phyloP scores from a whole-genome alignment of 2,329 filamentous ascomycete species.

The Nemania sp. region DNA sequence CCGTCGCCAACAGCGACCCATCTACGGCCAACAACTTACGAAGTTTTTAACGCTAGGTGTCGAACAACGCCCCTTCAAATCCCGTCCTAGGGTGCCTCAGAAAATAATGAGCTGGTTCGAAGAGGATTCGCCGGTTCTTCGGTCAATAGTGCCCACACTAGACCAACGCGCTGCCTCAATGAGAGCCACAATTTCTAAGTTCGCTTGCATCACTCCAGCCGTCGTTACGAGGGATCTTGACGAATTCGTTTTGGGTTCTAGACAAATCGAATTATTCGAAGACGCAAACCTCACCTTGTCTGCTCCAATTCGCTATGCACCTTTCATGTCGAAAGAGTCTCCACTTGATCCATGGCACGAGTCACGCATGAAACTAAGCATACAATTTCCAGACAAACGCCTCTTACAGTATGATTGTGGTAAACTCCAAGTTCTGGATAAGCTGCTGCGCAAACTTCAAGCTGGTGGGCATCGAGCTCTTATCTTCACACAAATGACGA shows the following conservation, averaged over 20 bases:
- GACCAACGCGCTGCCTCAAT: conserved; percentile 78
- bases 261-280: conserved; percentile 68
- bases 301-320: conserved; percentile 66
- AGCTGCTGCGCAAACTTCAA: conserved; percentile 86
- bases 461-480: conserved; percentile 91
- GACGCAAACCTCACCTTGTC: conserved; percentile 69
- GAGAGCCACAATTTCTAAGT: conserved; percentile 83
- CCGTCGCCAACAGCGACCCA: conserved; percentile 80
- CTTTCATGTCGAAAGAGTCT: conserved; percentile 67
- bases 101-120: conserved; percentile 81
- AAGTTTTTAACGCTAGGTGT: conserved; percentile 76
- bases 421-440: conserved; percentile 91
- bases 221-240: conserved; percentile 85
- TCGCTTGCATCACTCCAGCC: conserved; percentile 91
- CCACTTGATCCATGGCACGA: conserved; percentile 89
- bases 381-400: conserved; percentile 95
- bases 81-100: conserved; percentile 69
- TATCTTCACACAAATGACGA: conserved; percentile 99
- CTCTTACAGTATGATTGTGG: conserved; percentile 98
- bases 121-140: conserved; percentile 73
- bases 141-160: conserved; percentile 78
- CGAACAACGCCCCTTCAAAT: conserved; percentile 68
- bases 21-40: conserved; percentile 86
- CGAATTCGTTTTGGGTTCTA: conserved; percentile 72
- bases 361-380: conserved; percentile 89